These are phyloP conservation scores for Phialocephala sp. DNA, from an alignment of 2,329 filamentous ascomycete genomes.

Conservation along the genomic window DNA sequence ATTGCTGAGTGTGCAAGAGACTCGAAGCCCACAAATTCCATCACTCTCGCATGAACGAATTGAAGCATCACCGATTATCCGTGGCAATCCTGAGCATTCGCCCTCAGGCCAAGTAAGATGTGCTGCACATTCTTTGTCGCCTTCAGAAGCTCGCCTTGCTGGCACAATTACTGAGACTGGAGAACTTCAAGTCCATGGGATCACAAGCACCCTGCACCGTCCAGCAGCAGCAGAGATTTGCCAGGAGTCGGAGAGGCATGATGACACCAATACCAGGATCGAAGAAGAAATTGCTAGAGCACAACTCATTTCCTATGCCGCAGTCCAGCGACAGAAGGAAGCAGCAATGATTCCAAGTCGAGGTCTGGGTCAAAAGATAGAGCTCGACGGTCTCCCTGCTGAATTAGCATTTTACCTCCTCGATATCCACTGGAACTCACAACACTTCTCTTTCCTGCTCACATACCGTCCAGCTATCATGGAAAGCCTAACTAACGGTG, in stretches of 20 bases:
- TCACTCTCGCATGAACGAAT: background rate
- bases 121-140: background rate
- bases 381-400: constrained; percentile 36
- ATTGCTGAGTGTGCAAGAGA: background rate
- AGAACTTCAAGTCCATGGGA: background rate
- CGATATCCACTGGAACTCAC: constrained; percentile 47
- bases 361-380: background rate
- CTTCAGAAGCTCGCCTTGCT: background rate
- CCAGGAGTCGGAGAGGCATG: background rate
- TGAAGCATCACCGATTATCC: background rate
- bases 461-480: constrained; percentile 49
- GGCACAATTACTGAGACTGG: background rate
- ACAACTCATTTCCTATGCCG: background rate
- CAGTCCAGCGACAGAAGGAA: background rate
- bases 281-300: background rate
- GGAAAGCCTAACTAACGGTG: constrained; percentile 46
- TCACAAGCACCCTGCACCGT: background rate
- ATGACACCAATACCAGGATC: background rate
- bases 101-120: background rate
- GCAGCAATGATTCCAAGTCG: background rate
- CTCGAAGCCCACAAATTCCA: background rate
- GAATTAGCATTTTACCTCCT: constrained; percentile 47
- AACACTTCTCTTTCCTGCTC: constrained; percentile 47
- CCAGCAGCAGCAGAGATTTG: background rate
- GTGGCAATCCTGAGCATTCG: background rate